A percentile compares a stretch with the other conserved stretches of the same genome.
Evolutionary conservation across 257 asterid species (phyloP).

Genomic region (Plantago major): DNA sequence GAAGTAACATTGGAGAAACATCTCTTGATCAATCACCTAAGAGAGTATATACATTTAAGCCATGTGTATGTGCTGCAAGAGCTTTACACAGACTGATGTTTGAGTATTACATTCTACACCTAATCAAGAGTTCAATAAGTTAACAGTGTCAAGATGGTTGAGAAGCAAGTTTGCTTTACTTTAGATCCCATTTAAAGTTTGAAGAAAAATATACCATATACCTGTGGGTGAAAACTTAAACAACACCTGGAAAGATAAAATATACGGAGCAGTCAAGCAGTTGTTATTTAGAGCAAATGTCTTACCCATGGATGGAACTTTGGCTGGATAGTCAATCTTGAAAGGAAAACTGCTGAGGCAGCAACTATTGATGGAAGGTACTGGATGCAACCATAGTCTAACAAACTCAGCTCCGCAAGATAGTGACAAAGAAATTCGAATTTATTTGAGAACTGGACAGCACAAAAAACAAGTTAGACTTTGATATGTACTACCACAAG

Average conservation of each 20-base stretch:
- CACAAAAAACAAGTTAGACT: constrained; percentile 25
- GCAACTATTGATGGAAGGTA: constrained; percentile 78
- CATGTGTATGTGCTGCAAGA: too few relatives aligned
- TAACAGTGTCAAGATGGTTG: too few relatives aligned
- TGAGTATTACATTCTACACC: too few relatives aligned
- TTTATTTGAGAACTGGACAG: constrained; percentile 41
- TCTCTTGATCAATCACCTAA: too few relatives aligned
- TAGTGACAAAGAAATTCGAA: constrained; percentile 63
- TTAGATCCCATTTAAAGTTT: neutral
- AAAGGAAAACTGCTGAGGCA: constrained; percentile 77
- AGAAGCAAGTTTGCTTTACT: too few relatives aligned
- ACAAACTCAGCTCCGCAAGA: constrained; percentile 74
- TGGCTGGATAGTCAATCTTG: constrained; percentile 54
- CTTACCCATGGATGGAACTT: constrained; percentile 73
- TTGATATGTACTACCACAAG: neutral
- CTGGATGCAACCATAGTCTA: constrained; percentile 55
- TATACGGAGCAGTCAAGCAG: too few relatives aligned
- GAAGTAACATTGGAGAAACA: too few relatives aligned
- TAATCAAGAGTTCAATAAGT: too few relatives aligned
- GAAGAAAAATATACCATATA: neutral
- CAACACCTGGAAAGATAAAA: too few relatives aligned
- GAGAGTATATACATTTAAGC: too few relatives aligned
- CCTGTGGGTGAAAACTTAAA: too few relatives aligned
- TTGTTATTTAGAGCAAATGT: neutral
- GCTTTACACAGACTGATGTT: too few relatives aligned